These are phyloP conservation scores for Malus asiatica DNA, from an alignment of 306 rosid genomes.

Conservation along the genomic window DNA sequence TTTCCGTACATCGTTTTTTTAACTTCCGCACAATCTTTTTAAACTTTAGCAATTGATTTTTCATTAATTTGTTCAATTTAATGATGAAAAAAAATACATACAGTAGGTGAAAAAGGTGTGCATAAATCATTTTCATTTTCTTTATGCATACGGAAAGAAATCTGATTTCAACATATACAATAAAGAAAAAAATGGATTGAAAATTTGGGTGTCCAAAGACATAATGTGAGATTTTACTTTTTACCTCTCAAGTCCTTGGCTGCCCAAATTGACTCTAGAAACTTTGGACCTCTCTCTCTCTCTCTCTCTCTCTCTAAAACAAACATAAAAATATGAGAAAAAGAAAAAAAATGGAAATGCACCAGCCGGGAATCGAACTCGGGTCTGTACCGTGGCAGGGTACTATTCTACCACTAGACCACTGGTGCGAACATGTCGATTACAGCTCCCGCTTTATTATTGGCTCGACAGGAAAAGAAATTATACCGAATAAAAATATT, in stretches of 20 bases:
- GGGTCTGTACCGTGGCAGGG: conserved; percentile 39
- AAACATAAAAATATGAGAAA: background rate
- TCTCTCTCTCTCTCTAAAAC: background rate
- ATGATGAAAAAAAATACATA: too few species aligned
- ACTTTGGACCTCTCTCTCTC: background rate
- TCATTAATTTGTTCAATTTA: too few species aligned
- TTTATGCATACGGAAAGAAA: background rate
- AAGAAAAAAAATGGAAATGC: background rate
- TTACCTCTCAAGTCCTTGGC: background rate
- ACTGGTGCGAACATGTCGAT: background rate
- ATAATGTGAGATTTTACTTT: background rate
- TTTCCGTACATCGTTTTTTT: too few species aligned
- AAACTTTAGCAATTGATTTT: too few species aligned
- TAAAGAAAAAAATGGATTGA: background rate
- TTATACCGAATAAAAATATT: too few species aligned
- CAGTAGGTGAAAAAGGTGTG: too few species aligned
- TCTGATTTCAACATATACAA: background rate
- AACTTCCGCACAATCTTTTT: too few species aligned
- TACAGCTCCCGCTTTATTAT: rapidly evolving
- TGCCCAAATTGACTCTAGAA: background rate
- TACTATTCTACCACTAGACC: conserved; percentile 21
- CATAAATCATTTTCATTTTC: too few species aligned
- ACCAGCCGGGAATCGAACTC: conserved; percentile 57
- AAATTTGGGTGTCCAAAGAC: background rate
- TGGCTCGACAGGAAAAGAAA: background rate